phyloP scores from a whole-genome alignment of 2,329 filamentous ascomycete genomes.

The Aaosphaeria arxii region DNA sequence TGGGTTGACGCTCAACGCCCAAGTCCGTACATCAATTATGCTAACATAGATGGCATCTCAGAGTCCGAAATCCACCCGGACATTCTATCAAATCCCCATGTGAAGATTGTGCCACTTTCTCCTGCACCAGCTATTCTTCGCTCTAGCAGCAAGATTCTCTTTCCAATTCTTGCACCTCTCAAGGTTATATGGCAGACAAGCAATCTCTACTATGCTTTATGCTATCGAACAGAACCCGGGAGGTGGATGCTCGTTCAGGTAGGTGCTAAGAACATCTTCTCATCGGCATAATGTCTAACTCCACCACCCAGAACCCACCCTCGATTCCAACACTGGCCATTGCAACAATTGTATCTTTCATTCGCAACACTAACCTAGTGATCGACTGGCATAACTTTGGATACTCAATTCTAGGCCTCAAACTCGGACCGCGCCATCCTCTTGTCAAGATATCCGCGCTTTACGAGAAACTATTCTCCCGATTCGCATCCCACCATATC shows the following conservation, averaged over 20 bases:
- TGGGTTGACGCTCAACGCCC: conserved; percentile 35
- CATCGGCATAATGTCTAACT: background rate
- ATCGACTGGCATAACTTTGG: conserved; percentile 99
- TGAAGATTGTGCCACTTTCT: conserved; percentile 69
- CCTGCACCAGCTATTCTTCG: conserved; percentile 65
- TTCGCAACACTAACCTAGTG: conserved; percentile 78
- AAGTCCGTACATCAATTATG: background rate
- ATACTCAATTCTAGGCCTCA: conserved; percentile 80
- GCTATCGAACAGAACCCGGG: conserved; percentile 70
- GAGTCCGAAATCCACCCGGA: conserved; percentile 82
- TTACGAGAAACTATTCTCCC: conserved; percentile 74
- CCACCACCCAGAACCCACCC: conserved; percentile 71
- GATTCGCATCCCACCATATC: conserved; percentile 69
- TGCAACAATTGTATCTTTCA: conserved; percentile 66
- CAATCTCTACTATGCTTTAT: conserved; percentile 67
- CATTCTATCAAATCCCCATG: conserved; percentile 64
- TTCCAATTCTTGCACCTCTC: conserved; percentile 73
- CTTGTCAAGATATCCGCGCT: conserved; percentile 73
- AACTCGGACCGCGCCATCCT: conserved; percentile 62
- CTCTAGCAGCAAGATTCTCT: conserved; percentile 68
- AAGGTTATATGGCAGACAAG: conserved; percentile 83
- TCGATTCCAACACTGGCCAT: conserved; percentile 87
- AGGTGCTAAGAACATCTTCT: background rate
- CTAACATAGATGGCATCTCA: conserved; percentile 21
- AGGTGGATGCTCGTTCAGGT: conserved; percentile 85